Conservation (phyloP, 345 rosid species). For the Eucalyptus grandis region DNA sequence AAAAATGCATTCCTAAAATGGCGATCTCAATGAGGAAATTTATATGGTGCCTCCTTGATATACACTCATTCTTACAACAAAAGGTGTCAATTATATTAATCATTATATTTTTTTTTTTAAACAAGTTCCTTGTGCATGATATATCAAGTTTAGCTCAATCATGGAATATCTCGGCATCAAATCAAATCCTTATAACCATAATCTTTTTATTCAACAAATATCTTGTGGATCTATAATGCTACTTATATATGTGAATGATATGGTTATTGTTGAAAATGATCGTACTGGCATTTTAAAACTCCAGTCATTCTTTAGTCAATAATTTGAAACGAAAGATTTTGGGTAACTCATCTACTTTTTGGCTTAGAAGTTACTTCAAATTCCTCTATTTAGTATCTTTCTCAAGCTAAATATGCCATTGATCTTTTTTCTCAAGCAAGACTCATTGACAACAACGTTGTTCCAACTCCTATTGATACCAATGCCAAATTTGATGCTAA, state of each 20-base stretch:
- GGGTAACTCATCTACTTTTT: not conserved
- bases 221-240: not conserved
- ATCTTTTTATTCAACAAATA: not conserved
- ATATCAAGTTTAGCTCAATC: not conserved
- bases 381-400: not conserved
- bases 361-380: not conserved
- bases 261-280: not conserved
- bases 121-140: not conserved
- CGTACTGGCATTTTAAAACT: not conserved
- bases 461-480: not conserved
- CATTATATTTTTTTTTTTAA: not conserved
- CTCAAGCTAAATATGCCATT: not conserved
- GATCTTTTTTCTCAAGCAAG: not conserved
- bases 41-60: not conserved
- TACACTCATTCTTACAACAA: not conserved
- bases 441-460: not conserved
- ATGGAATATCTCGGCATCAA: not conserved
- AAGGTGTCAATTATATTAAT: accelerated
- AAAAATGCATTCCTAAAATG: not conserved
- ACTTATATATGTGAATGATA: not conserved
- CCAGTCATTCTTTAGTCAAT: not conserved
- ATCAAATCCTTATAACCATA: not conserved
- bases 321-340: not conserved
- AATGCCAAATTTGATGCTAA: not conserved
- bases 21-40: not conserved